Base-by-base conservation (phyloP, 768 basidiomycete species). In the Xanthoconium stramineum region DNA sequence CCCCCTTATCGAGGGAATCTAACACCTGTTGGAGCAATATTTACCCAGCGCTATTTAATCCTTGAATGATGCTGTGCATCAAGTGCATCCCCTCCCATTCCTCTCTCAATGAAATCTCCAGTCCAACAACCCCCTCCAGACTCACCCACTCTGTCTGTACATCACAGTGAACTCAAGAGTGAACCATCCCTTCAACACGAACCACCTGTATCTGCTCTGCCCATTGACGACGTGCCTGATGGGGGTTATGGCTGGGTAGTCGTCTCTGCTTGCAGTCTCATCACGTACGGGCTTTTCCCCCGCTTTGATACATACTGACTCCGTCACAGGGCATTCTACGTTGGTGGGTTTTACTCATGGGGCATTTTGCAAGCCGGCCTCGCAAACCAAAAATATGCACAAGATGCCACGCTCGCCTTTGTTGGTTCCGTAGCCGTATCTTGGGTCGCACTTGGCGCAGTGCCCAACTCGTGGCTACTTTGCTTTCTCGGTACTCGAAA, bases 181-280 rank as follows among this genome's bases (percentile, higher is more conserved):
- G 20, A 37, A 42, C 39, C 48, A 20, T 30, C 40, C 14, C n/a
- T 43, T 11, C 52, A 55, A 12, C 50, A 20, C 32, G 33, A 53
- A 2, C 44, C 37, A 47, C 20, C 51, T 33, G 1, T 29, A 9
- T 20, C 45, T 56, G n/a, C 42, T 24, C 36, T 17, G 17, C 57
- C 47, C 10, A 33, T 52, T 12, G 55, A 57, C 6, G 47, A 65
- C 7, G 50, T 64, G 12, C 71, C 69, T 8, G 71, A 72, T 24
- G 68, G 71, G 5, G 69, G 68, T n/a, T 70, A 72, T 35, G 71
- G 67, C 20, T 74, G 70, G 69, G 65, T 67, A 3, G 62, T 72
- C 14, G 64, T 72, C 38, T 65, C 64, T 14, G 64, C 61, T 3
- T 74, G 70, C 50, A 59, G 65, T 52, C 50, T 67, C 52, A 62